phyloP scores from a whole-genome alignment of 1,284 basidiomycete species.

The Naganishia albida region DNA sequence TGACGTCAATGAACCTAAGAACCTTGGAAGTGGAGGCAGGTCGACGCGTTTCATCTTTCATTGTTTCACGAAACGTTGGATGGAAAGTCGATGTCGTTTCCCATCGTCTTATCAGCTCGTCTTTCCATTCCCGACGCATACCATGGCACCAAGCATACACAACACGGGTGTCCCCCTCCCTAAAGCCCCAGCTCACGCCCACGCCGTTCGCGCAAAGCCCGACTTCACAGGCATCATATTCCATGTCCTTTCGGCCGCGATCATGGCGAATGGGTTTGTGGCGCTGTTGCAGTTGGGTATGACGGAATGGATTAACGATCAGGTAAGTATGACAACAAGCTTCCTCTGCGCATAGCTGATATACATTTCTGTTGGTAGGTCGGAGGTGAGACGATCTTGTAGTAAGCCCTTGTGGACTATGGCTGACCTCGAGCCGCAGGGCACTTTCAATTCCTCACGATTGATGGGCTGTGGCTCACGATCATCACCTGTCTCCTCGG shows the following conservation, averaged over 20 bases:
- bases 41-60: conserved; percentile 2
- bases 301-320: conserved; percentile 38
- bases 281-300: conserved; percentile 38
- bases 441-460: conserved; percentile 70
- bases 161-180: conserved; percentile 27
- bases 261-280: conserved; percentile 50
- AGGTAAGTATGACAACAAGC: conserved; percentile 40
- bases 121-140: not conserved
- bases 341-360: too few species aligned
- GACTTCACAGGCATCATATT: conserved; percentile 31
- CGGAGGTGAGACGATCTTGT: conserved; percentile 38
- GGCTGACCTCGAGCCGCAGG: conserved; percentile 56
- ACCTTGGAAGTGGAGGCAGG: conserved; percentile 1
- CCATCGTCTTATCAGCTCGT: not conserved
- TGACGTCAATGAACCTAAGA: not conserved
- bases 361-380: conserved; percentile 35
- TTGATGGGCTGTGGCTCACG: conserved; percentile 65
- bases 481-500: conserved; percentile 60
- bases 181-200: conserved; percentile 22
- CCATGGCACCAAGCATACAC: conserved; percentile 26
- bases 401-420: not conserved
- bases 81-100: not conserved
- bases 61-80: not conserved
- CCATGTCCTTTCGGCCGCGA: conserved; percentile 36
- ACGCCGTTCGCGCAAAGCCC: conserved; percentile 30